Evolutionary conservation across 2,329 filamentous ascomycete species (phyloP).

Genomic region (Colletotrichum limetticola): DNA sequence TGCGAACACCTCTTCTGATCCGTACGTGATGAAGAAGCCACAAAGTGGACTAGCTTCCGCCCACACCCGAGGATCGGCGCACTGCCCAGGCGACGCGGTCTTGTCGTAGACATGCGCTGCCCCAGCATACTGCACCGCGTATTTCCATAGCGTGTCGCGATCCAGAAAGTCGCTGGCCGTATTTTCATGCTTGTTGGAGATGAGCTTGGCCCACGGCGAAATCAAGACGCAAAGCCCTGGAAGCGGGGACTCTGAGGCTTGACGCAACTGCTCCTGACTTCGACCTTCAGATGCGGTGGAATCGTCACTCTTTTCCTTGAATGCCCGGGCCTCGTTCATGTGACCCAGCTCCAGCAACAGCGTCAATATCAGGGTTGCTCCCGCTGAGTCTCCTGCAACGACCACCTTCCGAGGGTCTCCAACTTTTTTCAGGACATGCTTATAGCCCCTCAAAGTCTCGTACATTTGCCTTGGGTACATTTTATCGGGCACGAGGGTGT

Average conservation of each 20-base stretch:
- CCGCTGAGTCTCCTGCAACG: constrained; percentile 83
- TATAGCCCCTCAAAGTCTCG: constrained; percentile 77
- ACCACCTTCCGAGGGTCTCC: constrained; percentile 71
- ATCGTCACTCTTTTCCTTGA: constrained; percentile 18
- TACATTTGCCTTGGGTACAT: constrained; percentile 79
- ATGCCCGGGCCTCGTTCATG: constrained; percentile 44
- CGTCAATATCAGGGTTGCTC: constrained; percentile 78
- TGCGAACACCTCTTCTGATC: constrained; percentile 81
- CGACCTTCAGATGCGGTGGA: constrained; percentile 29
- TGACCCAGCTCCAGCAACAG: constrained; percentile 74
- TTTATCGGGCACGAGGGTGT: constrained; percentile 80
- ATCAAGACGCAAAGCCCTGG: constrained; percentile 74
- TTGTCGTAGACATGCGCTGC: constrained; percentile 48
- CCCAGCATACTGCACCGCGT: constrained; percentile 76
- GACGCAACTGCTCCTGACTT: constrained; percentile 21
- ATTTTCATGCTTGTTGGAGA: constrained; percentile 73
- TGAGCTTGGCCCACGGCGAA: constrained; percentile 82
- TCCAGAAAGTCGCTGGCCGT: constrained; percentile 83
- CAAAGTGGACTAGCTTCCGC: constrained; percentile 70
- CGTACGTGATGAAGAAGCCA: constrained; percentile 78
- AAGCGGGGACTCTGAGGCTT: constrained; percentile 39
- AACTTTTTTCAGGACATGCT: constrained; percentile 71
- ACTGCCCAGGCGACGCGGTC: constrained; percentile 73
- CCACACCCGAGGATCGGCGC: constrained; percentile 75
- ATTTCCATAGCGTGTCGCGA: constrained; percentile 71